Base-by-base conservation (phyloP, 306 rosid species). In the Prunus kanzakura region DNA sequence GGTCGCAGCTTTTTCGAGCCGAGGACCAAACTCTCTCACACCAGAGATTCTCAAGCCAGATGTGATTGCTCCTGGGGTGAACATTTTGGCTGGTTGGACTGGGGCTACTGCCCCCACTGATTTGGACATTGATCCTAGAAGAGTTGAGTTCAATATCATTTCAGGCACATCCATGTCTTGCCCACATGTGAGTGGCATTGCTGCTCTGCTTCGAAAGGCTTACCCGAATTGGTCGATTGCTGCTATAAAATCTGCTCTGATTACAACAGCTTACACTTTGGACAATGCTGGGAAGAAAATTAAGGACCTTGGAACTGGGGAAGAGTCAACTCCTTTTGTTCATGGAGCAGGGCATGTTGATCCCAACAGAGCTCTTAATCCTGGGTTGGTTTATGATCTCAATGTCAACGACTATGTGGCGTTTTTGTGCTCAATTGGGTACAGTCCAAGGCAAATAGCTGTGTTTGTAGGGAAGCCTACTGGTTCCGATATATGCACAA, bases 81-180 rank as follows among this genome's bases (percentile, higher is more conserved):
- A 94, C 85, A 89, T 94, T 80, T 79, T 90, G 69, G 98, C 97
- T 12, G 95, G 89, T 4, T 94, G 97, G 98, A 94, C 93, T 11
- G 97, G 97, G 3, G 83, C n/a, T 11, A 77, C 78, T 2, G 82
- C 92, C 6, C 97, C 98, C 5, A 90, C 97, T 1, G 91, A 89
- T 86, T 73, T 94, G 60, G 91, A 88, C 19, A 74, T 89, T 38
- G 98, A 94, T 83, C 84, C 93, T 19, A 90, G 98, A 57, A 76
- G 98, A 25, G 97, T 92, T 13, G 96, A 92, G 81, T 94, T 90
- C 79, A 94, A 94, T 80, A 94, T 94, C 43, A 90, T 92, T 29
- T 94, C 98, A 0, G 96, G 98, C 1, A 94, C 98, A n/a, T 94
- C 98, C 7, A 94, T 94, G 97, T 80, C 98, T 8, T 92, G 98